phyloP scores from a whole-genome alignment of 1,139 yeast species.

The Yamadazyma kanchanaburiensis region DNA sequence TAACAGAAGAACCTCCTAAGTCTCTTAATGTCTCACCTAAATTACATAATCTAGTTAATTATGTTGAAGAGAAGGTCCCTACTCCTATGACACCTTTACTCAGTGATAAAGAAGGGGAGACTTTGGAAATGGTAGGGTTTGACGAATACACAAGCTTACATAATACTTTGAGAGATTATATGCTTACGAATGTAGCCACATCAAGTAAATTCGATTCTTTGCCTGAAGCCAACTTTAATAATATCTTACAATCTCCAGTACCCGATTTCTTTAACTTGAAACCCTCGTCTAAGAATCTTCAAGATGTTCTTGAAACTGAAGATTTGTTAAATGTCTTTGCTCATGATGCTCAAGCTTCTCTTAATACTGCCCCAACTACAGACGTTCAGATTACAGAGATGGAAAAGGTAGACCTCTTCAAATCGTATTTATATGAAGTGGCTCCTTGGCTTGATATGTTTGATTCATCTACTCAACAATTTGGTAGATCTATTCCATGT shows the following conservation, averaged over 20 bases:
- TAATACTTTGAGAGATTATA: slow-evolving; percentile 25
- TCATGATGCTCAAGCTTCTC: neutral
- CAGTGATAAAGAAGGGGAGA: slow-evolving; percentile 4
- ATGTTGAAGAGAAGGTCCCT: neutral
- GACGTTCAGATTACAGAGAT: slow-evolving; percentile 4
- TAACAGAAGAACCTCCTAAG: neutral
- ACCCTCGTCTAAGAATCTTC: slow-evolving; percentile 9
- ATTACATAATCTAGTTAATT: neutral
- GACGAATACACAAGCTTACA: slow-evolving; percentile 19
- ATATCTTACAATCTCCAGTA: slow-evolving; percentile 12
- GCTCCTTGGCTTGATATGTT: slow-evolving; percentile 36
- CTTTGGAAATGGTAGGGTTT: slow-evolving; percentile 13
- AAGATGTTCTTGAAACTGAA: slow-evolving; percentile 10
- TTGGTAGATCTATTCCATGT: slow-evolving; percentile 21
- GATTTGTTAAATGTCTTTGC: slow-evolving; percentile 4
- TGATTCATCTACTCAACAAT: slow-evolving; percentile 21
- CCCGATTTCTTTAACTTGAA: slow-evolving; percentile 9
- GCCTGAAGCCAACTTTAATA: slow-evolving; percentile 11
- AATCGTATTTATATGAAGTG: slow-evolving; percentile 25
- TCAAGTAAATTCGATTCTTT: slow-evolving; percentile 4
- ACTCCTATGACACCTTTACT: neutral
- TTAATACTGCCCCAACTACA: neutral
- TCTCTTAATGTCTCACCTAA: neutral
- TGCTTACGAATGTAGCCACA: slow-evolving; percentile 25
- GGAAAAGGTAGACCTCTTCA: slow-evolving; percentile 19